These are phyloP conservation scores for Collybia mongolica DNA, from an alignment of 768 basidiomycete species.

Conservation along the genomic window DNA sequence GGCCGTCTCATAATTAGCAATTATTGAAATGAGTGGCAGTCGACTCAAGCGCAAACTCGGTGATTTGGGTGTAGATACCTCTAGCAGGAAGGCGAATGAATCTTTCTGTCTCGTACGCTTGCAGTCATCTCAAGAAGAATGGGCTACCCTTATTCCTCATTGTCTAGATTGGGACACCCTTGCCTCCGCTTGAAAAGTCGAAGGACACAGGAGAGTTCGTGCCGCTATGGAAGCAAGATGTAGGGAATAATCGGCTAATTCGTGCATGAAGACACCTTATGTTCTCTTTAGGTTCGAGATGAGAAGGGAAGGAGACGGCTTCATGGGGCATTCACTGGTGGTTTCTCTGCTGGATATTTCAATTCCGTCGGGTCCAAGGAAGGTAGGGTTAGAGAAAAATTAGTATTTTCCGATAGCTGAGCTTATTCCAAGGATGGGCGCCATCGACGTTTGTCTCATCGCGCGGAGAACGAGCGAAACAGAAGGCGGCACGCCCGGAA, in stretches of 20 bases:
- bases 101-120: slow-evolving; percentile 18
- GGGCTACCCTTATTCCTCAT: background rate
- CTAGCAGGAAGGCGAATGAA: slow-evolving; percentile 16
- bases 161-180: slow-evolving; percentile 84
- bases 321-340: slow-evolving; percentile 99
- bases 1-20: no score
- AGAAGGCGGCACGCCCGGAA: slow-evolving; percentile 65
- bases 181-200: slow-evolving; percentile 92
- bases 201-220: slow-evolving; percentile 94
- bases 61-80: slow-evolving; percentile 19
- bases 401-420: background rate
- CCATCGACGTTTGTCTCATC: slow-evolving; percentile 94
- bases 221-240: slow-evolving; percentile 97
- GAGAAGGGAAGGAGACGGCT: slow-evolving; percentile 89
- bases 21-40: background rate
- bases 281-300: slow-evolving; percentile 69
- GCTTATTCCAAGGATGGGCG: slow-evolving; percentile 77
- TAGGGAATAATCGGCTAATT: slow-evolving; percentile 30
- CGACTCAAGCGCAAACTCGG: slow-evolving; percentile 18
- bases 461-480: slow-evolving; percentile 68
- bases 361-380: slow-evolving; percentile 96
- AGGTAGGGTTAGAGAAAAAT: slow-evolving; percentile 45
- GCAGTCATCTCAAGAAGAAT: background rate
- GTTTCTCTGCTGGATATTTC: slow-evolving; percentile 97
- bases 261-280: background rate